A percentile compares a stretch with the other conserved stretches of the same genome.
These are phyloP conservation scores for Kluyveromyces nonfermentans DNA, from an alignment of 805 yeast genomes.

Conservation along the genomic window DNA sequence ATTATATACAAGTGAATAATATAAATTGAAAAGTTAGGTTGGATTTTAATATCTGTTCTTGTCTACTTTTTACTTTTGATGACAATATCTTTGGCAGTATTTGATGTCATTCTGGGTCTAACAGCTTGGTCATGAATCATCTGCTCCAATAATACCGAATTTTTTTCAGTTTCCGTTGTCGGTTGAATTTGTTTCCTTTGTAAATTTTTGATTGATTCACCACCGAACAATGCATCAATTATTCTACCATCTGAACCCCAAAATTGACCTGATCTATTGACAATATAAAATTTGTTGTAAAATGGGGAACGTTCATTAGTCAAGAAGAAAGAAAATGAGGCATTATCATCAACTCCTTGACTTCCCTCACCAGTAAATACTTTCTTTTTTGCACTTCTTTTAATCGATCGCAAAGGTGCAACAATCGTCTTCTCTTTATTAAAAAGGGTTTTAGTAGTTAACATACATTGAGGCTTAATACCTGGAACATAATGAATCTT, in stretches of 20 bases:
- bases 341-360: constrained; percentile 25
- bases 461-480: constrained; percentile 13
- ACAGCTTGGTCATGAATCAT: constrained; percentile 12
- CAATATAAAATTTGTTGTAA: constrained; percentile 18
- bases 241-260: constrained; percentile 24
- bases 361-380: constrained; percentile 25
- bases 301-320: constrained; percentile 12
- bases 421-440: constrained; percentile 2
- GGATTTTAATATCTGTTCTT: too few species aligned
- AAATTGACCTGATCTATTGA: constrained; percentile 24
- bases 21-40: not conserved
- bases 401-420: constrained; percentile 11
- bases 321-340: constrained; percentile 20
- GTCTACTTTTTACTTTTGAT: constrained; percentile 3
- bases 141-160: constrained; percentile 9
- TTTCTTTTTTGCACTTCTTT: constrained; percentile 11
- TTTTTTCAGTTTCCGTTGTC: not conserved
- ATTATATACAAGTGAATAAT: not conserved
- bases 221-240: constrained; percentile 23
- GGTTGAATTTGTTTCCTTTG: constrained; percentile 6
- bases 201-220: constrained; percentile 14
- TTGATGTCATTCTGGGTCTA: constrained; percentile 13
- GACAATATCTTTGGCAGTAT: constrained; percentile 6
- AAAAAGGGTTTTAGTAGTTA: constrained; percentile 15
- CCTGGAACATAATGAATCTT: constrained; percentile 19